Base-by-base conservation (phyloP, 345 rosid species). In the Reutealis trisperma region DNA sequence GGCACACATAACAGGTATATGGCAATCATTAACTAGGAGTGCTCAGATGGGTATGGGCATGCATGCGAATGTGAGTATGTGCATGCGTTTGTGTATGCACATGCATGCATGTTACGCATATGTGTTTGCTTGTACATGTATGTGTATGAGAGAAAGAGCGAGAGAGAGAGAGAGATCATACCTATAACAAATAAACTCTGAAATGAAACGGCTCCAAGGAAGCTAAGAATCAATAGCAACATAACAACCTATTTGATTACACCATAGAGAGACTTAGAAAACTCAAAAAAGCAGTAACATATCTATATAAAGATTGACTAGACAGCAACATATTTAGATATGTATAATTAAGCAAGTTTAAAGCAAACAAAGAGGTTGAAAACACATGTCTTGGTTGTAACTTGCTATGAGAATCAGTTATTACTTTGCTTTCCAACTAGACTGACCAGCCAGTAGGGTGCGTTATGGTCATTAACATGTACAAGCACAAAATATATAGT, bases 161-260 rank as follows among this genome's bases (percentile, higher is more conserved):
- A 7, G 58, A 1, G 73, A 60, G 73, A 49, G 76, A 67, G 76
- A 83, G 84, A 85, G 82, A 75, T 57, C 60, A 49, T 78, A 94
- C 98, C 97, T 75, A 87, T 89, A 52, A 80, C 67, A 74, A 88
- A 94, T 67, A 93, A 62, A 70, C 80, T 86, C 81, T 75, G 90
- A 71, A 90, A 80, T 72, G 95, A 83, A 59, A 89, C 24, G 69
- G 90, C 86, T 82, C 98, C 98, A 49, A 86, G 72, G 68, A 91
- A 78, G 83, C 95, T 84, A 73, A 89, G 73, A 63, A 86, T 62
- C 80, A 91, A 67, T 66, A 93, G 85, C 80, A 75, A 32, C 45
- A 88, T 54, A 65, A 79, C 83, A 73, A 90, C 96, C 98, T 90
- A 89, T 78, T 84, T 62, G 70, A 85, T 81, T 78, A 63, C 5